A percentile compares a stretch with the other conserved stretches of the same genome.
Evolutionary conservation across 1,139 yeast species (phyloP).

Genomic region (Candida labiduridarum): DNA sequence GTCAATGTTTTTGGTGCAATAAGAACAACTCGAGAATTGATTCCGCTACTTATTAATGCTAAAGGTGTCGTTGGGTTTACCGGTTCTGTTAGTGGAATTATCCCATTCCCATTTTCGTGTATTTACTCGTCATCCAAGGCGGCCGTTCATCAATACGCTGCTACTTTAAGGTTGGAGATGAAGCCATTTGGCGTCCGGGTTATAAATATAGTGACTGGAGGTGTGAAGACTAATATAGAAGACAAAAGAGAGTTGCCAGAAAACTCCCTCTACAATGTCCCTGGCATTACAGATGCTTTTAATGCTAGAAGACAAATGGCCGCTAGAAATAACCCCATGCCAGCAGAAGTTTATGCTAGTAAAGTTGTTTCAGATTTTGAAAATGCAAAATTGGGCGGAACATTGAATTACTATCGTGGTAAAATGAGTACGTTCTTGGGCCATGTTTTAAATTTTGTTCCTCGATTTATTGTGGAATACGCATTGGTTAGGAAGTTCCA

Average conservation of each 20-base stretch:
- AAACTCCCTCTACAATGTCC: conserved; percentile 55
- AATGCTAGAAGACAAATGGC: conserved; percentile 63
- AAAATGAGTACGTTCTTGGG: conserved; percentile 44
- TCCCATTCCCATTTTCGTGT: conserved; percentile 72
- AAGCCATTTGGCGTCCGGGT: conserved; percentile 76
- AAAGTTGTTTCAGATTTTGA: conserved; percentile 55
- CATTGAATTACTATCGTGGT: conserved; percentile 57
- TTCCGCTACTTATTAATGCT: conserved; percentile 60
- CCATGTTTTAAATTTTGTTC: conserved; percentile 36
- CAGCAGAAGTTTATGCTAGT: conserved; percentile 56
- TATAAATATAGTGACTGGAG: conserved; percentile 48
- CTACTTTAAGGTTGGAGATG: conserved; percentile 63
- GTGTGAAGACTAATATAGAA: conserved; percentile 65
- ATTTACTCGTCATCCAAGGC: conserved; percentile 75
- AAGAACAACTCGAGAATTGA: conserved; percentile 61
- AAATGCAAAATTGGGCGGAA: conserved; percentile 40
- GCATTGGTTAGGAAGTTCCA: conserved; percentile 51
- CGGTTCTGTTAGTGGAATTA: conserved; percentile 69
- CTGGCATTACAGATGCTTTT: conserved; percentile 51
- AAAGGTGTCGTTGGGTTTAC: conserved; percentile 76
- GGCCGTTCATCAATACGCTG: conserved; percentile 71
- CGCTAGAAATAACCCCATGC: conserved; percentile 58
- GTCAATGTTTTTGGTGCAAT: conserved; percentile 75
- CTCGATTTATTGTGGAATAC: conserved; percentile 52
- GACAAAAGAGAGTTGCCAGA: conserved; percentile 54